Evolutionary conservation across 2,329 filamentous ascomycete genomes (phyloP).

Genomic region (Verticillium longisporum): DNA sequence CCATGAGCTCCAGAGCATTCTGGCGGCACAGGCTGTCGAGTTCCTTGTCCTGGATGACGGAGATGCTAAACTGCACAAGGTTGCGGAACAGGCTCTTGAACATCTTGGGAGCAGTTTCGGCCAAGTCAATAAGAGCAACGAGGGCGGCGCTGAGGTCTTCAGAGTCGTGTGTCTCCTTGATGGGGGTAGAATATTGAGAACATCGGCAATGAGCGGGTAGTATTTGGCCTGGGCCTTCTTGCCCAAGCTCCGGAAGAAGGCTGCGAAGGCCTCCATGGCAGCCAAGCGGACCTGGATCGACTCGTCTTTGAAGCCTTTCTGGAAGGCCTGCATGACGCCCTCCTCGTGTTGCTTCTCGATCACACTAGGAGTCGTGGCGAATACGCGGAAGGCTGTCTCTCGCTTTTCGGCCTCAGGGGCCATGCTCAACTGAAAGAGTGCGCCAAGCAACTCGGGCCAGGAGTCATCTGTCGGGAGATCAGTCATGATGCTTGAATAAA

Average conservation of each 20-base stretch:
- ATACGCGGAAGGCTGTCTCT: conserved; percentile 91
- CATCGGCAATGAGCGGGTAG: conserved; percentile 77
- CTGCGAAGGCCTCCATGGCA: conserved; percentile 93
- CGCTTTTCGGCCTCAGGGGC: conserved; percentile 76
- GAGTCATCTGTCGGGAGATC: conserved; percentile 53
- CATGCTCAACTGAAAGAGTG: conserved; percentile 86
- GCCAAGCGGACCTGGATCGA: conserved; percentile 80
- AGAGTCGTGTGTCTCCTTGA: conserved; percentile 86
- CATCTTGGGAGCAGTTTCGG: conserved; percentile 93
- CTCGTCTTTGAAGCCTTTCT: conserved; percentile 85
- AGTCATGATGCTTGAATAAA: neutral
- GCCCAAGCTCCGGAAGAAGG: conserved; percentile 85
- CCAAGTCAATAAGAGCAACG: conserved; percentile 85
- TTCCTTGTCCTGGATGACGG: conserved; percentile 93
- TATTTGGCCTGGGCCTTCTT: conserved; percentile 90
- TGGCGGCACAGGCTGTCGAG: conserved; percentile 84
- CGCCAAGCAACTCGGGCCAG: conserved; percentile 84
- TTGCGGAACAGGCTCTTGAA: conserved; percentile 93
- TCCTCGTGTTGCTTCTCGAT: conserved; percentile 95
- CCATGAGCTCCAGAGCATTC: conserved; percentile 94
- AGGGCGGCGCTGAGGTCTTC: conserved; percentile 88
- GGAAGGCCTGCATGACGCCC: conserved; percentile 81
- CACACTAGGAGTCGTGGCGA: conserved; percentile 88
- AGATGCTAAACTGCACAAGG: conserved; percentile 86
- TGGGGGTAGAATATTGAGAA: conserved; percentile 87